Conservation (phyloP, 2,329 filamentous ascomycete species). For the Colletotrichum costaricense region DNA sequence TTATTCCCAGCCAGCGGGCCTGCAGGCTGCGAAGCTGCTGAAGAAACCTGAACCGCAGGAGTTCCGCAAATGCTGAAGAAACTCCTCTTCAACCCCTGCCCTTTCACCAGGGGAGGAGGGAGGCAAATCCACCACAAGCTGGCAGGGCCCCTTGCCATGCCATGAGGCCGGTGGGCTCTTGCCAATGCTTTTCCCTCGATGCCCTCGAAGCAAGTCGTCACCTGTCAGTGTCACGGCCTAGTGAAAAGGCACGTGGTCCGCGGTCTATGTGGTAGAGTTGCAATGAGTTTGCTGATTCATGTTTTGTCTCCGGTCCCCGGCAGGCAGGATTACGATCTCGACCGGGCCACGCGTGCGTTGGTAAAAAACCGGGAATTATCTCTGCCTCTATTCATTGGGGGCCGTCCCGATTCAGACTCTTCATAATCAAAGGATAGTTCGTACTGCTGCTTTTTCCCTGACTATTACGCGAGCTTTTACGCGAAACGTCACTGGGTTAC, state of each 20-base stretch:
- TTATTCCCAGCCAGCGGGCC: neutral
- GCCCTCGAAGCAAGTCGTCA: neutral
- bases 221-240: neutral
- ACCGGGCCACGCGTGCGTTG: neutral
- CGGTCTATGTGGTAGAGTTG: neutral
- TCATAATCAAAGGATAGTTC: neutral
- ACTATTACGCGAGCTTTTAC: neutral
- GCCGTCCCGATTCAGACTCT: neutral
- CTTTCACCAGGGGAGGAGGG: neutral
- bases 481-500: neutral
- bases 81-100: neutral
- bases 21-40: neutral
- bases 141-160: neutral
- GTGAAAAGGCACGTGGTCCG: neutral
- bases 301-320: neutral
- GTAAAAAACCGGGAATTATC: neutral
- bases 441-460: neutral
- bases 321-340: neutral
- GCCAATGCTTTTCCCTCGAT: neutral
- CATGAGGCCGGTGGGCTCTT: neutral
- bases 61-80: neutral
- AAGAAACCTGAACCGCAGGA: neutral
- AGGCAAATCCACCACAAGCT: neutral
- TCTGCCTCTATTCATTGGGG: neutral
- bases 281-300: neutral